Evolutionary conservation across 2,329 filamentous ascomycete species (phyloP).

Genomic region (Chaetomium sp.): DNA sequence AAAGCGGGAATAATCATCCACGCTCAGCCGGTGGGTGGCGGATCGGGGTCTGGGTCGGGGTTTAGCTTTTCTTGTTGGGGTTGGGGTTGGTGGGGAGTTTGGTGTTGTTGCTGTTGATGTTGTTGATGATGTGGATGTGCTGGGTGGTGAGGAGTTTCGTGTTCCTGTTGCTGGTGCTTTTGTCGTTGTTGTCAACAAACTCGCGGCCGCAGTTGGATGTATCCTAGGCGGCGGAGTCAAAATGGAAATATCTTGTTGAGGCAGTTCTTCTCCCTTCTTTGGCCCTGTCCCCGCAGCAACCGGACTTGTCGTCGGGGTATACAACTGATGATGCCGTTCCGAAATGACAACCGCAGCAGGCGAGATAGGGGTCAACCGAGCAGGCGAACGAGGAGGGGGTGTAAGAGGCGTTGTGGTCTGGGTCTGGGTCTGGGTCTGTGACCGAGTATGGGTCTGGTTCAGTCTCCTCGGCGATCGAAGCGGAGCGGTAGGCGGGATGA

Average conservation of each 20-base stretch:
- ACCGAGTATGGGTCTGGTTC: too few relatives aligned
- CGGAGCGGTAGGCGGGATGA: too few relatives aligned
- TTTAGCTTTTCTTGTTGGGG: neutral
- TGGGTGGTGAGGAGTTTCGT: neutral
- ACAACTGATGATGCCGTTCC: slow-evolving; percentile 3
- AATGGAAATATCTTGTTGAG: too few relatives aligned
- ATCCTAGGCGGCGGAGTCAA: too few relatives aligned
- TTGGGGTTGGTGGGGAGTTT: neutral
- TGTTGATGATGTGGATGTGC: neutral
- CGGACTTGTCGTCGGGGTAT: neutral
- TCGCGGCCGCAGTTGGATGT: too few relatives aligned
- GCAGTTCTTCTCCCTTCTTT: too few relatives aligned
- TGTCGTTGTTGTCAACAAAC: too few relatives aligned
- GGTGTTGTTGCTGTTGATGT: neutral
- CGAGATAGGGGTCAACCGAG: neutral
- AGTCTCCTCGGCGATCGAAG: too few relatives aligned
- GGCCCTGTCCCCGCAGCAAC: too few relatives aligned
- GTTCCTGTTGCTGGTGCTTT: neutral
- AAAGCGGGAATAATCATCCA: neutral
- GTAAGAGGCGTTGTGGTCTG: neutral
- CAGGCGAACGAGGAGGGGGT: neutral
- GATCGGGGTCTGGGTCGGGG: neutral
- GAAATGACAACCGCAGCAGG: neutral
- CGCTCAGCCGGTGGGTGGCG: too few relatives aligned
- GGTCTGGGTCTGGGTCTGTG: too few relatives aligned